Conservation (phyloP, 116 monocot genomes). For the Posidonia oceanica region DNA sequence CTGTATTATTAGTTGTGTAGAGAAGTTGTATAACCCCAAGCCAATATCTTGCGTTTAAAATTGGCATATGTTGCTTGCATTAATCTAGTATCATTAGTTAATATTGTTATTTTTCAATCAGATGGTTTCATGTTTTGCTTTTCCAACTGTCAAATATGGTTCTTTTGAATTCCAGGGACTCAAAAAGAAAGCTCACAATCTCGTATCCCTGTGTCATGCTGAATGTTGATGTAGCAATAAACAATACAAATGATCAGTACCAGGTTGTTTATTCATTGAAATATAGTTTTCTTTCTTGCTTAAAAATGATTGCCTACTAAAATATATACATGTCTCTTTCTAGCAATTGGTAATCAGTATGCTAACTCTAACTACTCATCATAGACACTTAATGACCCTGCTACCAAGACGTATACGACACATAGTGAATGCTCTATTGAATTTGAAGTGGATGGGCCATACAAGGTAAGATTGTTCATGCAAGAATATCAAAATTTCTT, state of each 20-base stretch:
- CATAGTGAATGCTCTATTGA: constrained; percentile 99
- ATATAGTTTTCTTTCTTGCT: constrained; percentile 1
- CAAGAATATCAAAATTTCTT: not conserved
- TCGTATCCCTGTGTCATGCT: constrained; percentile 99
- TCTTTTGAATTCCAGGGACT: constrained; percentile 37
- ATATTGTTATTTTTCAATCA: not conserved
- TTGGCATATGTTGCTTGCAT: too few species aligned
- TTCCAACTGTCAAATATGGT: not conserved
- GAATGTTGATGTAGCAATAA: constrained; percentile 95
- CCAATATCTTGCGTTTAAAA: too few species aligned
- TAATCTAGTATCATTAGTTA: too few species aligned
- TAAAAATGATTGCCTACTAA: not conserved
- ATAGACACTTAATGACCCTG: constrained; percentile 74
- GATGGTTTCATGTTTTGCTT: not conserved
- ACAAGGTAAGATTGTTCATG: constrained; percentile 43
- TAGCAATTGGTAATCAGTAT: not conserved
- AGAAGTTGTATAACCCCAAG: too few species aligned
- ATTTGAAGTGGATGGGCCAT: constrained; percentile 99
- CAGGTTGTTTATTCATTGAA: constrained; percentile 35
- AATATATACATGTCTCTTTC: not conserved
- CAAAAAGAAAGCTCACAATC: constrained; percentile 66
- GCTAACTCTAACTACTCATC: not conserved
- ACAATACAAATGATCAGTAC: constrained; percentile 99
- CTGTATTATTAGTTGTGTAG: too few species aligned
- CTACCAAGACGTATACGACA: constrained; percentile 64